Evolutionary conservation across 495 filamentous ascomycete species (phyloP).

Genomic region (Elaphomyces granulatus): DNA sequence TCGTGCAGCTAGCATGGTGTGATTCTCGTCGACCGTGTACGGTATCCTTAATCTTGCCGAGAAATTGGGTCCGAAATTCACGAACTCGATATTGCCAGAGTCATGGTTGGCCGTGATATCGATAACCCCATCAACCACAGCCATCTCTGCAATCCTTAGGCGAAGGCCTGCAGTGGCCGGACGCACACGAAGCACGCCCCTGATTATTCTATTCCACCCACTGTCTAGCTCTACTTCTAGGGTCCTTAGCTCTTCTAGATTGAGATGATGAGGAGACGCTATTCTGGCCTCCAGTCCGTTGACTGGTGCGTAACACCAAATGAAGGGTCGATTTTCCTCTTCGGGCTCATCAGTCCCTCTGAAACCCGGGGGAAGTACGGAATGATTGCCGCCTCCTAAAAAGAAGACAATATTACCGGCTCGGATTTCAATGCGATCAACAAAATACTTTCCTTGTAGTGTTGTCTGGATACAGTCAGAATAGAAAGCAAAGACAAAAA

Average conservation of each 20-base stretch:
- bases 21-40: conserved; percentile 70
- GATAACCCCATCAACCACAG: conserved; percentile 40
- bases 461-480: conserved; percentile 35
- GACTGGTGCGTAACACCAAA: conserved; percentile 37
- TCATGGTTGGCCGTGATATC: conserved; percentile 41
- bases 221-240: conserved; percentile 59
- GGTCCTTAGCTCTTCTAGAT: conserved; percentile 61
- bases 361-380: conserved; percentile 23
- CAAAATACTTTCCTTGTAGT: conserved; percentile 59
- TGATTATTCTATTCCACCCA: conserved; percentile 62
- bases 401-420: conserved; percentile 54
- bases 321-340: conserved; percentile 23
- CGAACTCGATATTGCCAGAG: conserved; percentile 54
- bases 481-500: background rate
- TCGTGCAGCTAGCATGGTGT: conserved; percentile 54
- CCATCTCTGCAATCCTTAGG: conserved; percentile 58
- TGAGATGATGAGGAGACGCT: conserved; percentile 34
- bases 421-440: conserved; percentile 56
- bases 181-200: conserved; percentile 55
- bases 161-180: conserved; percentile 79
- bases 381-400: conserved; percentile 18
- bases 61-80: conserved; percentile 32
- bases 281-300: conserved; percentile 36
- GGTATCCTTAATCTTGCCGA: conserved; percentile 52
- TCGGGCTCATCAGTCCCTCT: conserved; percentile 29